Percentiles rank a stretch among this genome's conserved stretches.
These are phyloP conservation scores for Pseudonitzschia delicatissima DNA, from an alignment of 108 stramenopile species.

Conservation along the genomic window DNA sequence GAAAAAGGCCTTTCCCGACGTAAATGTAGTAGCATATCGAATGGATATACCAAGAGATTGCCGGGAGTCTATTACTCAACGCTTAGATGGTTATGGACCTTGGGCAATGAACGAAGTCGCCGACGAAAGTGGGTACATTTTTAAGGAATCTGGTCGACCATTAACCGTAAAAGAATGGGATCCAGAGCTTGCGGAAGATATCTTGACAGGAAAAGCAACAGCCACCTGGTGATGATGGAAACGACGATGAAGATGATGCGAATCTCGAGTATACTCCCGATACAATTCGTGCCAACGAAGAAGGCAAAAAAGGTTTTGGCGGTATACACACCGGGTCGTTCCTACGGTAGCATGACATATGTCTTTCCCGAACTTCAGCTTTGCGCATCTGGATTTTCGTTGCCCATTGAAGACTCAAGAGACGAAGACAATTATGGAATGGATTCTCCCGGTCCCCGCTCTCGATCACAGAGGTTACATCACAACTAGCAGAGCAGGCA, in stretches of 20 bases:
- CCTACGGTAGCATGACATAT: conserved; percentile 76
- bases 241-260: conserved; percentile 4
- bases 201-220: conserved; percentile 28
- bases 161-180: conserved; percentile 67
- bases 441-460: conserved; percentile 51
- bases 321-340: conserved; percentile 80
- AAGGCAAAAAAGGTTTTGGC: conserved; percentile 66
- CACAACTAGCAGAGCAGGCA: conserved; percentile 66
- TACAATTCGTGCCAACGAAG: conserved; percentile 66
- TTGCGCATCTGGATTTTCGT: conserved; percentile 71
- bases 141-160: conserved; percentile 69
- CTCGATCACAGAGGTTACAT: conserved; percentile 78
- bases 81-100: conserved; percentile 84
- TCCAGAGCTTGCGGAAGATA: conserved; percentile 41
- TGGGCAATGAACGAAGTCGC: conserved; percentile 57
- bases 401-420: conserved; percentile 70
- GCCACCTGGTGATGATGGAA: conserved; percentile 25
- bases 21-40: conserved; percentile 55
- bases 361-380: conserved; percentile 67
- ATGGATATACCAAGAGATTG: conserved; percentile 82
- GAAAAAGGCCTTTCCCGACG: conserved; percentile 61
- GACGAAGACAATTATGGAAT: conserved; percentile 36
- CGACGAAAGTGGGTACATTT: conserved; percentile 16
- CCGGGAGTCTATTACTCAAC: conserved; percentile 55
- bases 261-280: conserved; percentile 53